Base-by-base conservation (phyloP, 495 filamentous ascomycete species). In the Annulohypoxylon bovei region DNA sequence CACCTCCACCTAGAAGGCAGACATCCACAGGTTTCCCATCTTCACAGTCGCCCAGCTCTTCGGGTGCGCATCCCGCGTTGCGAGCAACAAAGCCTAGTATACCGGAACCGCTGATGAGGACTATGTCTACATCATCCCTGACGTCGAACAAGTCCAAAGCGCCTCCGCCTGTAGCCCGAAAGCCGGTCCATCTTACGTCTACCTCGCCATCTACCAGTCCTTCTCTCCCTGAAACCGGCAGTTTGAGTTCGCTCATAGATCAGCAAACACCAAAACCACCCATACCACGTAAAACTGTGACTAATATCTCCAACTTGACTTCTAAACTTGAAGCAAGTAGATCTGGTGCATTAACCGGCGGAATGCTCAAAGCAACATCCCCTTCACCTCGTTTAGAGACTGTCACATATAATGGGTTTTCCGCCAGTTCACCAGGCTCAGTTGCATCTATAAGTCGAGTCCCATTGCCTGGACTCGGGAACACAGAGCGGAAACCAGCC, bases 141-240 rank as follows among this genome's bases (percentile, higher is more conserved):
- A 68, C 56, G 14, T 67, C 79, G 2, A 61, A 58, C 6, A 80
- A 81, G 32, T 79, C 80, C 9, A 86, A 83, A 70, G 72, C 77
- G 0, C 74, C 84, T 12, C 86, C 86, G n/a, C 85, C 86, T 0
- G 78, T 88, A 50, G 85, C 83, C 3, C 80, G 78, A 55, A 88
- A 88, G 62, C 86, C 86, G 1, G 79, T 83, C 5, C 84, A 87
- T 71, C 80, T 88, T 12, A 75, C 72, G 11, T 75, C 79, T 11
- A 70, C 70, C 14, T 82, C 83, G 0, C 78, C 83, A 3, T 64
- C 68, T 4, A 75, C 63, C 53, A 81, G 71, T 60, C 65, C 67
- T 30, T 65, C 77, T 11, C 49, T 67, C 22, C 39, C 66, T 16
- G 64, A 73, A 54, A 58, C 46, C 12, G 27, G 32, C 3, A 55